Percentiles rank a stretch among this genome's conserved stretches.
Conservation (phyloP, 371 early-diverging fungal genomes). For the Mortierella sp. region DNA sequence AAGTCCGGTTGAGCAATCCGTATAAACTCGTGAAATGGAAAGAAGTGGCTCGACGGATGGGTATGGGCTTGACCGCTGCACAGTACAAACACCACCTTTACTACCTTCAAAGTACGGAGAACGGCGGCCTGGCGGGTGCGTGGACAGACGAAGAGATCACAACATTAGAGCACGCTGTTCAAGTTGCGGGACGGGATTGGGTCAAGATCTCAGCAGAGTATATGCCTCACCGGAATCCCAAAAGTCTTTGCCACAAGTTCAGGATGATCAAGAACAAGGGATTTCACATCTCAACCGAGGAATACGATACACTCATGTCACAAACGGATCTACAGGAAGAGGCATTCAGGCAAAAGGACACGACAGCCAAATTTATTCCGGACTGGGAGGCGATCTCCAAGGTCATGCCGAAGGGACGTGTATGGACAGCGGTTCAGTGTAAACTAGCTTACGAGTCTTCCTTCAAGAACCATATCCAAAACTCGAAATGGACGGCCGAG, state of each 20-base stretch:
- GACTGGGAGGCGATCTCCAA: slow-evolving; percentile 32
- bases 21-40: slow-evolving; percentile 14
- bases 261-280: slow-evolving; percentile 16
- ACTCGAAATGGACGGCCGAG: slow-evolving; percentile 24
- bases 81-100: slow-evolving; percentile 52
- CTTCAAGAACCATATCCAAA: slow-evolving; percentile 32
- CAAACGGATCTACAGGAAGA: slow-evolving; percentile 32
- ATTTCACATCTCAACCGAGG: slow-evolving; percentile 19
- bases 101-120: slow-evolving; percentile 15
- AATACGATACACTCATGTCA: slow-evolving; percentile 35
- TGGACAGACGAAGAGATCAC: slow-evolving; percentile 34
- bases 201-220: slow-evolving; percentile 4
- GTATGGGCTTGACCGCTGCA: slow-evolving; percentile 1
- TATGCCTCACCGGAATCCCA: slow-evolving; percentile 38
- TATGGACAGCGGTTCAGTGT: slow-evolving; percentile 37
- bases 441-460: slow-evolving; percentile 29
- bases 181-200: slow-evolving; percentile 34
- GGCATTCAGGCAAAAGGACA: neutral
- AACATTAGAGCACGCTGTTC: slow-evolving; percentile 33
- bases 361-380: slow-evolving; percentile 3
- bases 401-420: slow-evolving; percentile 26
- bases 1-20: neutral
- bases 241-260: slow-evolving; percentile 50
- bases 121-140: slow-evolving; percentile 12
- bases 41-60: slow-evolving; percentile 16